phyloP scores from a whole-genome alignment of 495 filamentous ascomycete genomes.

The Penicillium turbatum region DNA sequence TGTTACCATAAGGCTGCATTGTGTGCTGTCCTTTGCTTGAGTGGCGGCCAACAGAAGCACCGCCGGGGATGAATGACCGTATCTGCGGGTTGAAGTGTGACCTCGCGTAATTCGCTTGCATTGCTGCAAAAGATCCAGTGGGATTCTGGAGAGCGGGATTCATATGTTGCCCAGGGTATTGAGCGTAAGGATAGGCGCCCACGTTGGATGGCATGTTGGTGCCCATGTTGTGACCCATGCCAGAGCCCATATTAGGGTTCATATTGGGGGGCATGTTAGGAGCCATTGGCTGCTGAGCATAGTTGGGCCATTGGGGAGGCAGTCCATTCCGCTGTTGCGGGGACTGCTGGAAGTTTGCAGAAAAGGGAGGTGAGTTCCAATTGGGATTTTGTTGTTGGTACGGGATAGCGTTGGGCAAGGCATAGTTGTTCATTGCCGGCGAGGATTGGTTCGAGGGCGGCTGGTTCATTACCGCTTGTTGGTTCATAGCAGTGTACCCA shows the following conservation, averaged over 20 bases:
- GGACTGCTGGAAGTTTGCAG: conserved; percentile 41
- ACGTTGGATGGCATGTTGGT: conserved; percentile 30
- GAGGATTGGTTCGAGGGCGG: conserved; percentile 40
- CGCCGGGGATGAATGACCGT: conserved; percentile 75
- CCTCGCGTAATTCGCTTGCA: conserved; percentile 76
- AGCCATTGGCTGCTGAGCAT: conserved; percentile 26
- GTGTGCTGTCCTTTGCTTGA: conserved; percentile 30
- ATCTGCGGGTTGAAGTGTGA: conserved; percentile 92
- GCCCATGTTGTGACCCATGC: conserved; percentile 24
- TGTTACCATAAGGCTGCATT: conserved; percentile 29
- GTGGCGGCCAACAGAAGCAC: conserved; percentile 28
- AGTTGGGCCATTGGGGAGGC: conserved; percentile 36
- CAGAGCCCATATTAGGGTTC: conserved; percentile 34
- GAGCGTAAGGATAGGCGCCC: conserved; percentile 69
- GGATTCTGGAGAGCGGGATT: conserved; percentile 56
- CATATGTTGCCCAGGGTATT: conserved; percentile 66
- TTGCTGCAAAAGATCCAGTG: conserved; percentile 61
- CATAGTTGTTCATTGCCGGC: conserved; percentile 41
- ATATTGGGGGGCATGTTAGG: conserved; percentile 32
- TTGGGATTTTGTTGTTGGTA: conserved; percentile 29
- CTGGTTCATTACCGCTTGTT: conserved; percentile 36
- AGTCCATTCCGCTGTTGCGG: conserved; percentile 33
- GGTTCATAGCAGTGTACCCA: conserved; percentile 40
- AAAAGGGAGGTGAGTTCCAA: conserved; percentile 37
- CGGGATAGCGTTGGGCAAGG: conserved; percentile 28